A percentile compares a stretch with the other conserved stretches of the same genome.
Conservation (phyloP, 192 early-diverging fungal genomes). For the Haplosporangium gracile region DNA sequence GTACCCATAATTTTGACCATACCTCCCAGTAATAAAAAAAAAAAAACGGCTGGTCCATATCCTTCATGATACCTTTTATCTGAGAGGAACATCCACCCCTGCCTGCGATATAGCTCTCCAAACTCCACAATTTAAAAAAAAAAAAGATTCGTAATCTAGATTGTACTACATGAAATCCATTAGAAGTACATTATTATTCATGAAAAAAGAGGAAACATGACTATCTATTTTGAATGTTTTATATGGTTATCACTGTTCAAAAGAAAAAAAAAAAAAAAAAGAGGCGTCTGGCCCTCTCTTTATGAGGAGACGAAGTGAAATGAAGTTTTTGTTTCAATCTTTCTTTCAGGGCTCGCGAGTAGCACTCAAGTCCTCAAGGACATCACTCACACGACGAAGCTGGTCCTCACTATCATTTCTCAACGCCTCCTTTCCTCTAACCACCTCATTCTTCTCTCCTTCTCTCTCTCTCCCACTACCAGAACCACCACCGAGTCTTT, state of each 20-base stretch:
- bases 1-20: too few species aligned
- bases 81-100: too few species aligned
- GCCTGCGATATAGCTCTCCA: too few species aligned
- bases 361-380: neutral
- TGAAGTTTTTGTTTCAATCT: too few species aligned
- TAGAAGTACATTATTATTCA: too few species aligned
- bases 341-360: neutral
- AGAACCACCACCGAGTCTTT: neutral
- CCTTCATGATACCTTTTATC: too few species aligned
- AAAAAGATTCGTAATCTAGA: neutral
- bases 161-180: neutral
- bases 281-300: too few species aligned
- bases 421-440: neutral
- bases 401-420: slow-evolving; percentile 13
- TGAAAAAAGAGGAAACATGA: neutral
- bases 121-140: too few species aligned
- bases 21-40: too few species aligned
- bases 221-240: neutral
- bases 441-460: neutral
- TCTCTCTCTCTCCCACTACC: neutral
- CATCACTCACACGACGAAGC: neutral
- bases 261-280: neutral
- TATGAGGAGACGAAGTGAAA: too few species aligned
- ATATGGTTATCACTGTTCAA: too few species aligned
- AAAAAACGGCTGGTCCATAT: too few species aligned